Base-by-base conservation (phyloP, 140 eudicot genomes). In the Stevia rebaudiana region DNA sequence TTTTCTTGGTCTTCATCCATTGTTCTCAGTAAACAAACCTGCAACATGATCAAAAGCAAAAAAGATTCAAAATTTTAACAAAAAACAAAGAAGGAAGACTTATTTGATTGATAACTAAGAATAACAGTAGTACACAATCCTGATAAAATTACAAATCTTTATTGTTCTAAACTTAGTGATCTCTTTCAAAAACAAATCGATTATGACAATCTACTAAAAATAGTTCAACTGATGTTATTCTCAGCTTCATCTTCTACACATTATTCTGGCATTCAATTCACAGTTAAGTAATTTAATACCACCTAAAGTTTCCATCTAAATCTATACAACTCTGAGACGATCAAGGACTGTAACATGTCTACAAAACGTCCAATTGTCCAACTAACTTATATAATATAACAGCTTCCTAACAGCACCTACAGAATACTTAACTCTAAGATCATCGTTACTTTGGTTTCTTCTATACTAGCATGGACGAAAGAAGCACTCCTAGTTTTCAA, bases 1-100 rank as follows among this genome's bases (percentile, higher is more conserved):
- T 83, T 86, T 47, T 86, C 95, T 66, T 90, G 97, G 69, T 79
- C 70, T 8, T 86, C 97, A 13, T 90, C 94, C 97, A 86, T 90
- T n/a, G n/a, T n/a, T n/a, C n/a, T n/a, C n/a, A 40, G 40, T 21
- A 30, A 21, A 57, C 6, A n/a, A 47, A 35, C 69, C 79, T 74
- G 48, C 39, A 58, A 66, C 24, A n/a, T n/a, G n/a, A 67, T 23
- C 46, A 50, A 36, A 31, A 61, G 36, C 33, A n/a, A n/a, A n/a
- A n/a, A n/a, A n/a, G n/a, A n/a, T n/a, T n/a, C n/a, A n/a, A 24
- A 47, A 24, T 8, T 18, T 43, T 3, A 36, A 3, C 43, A 63
- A 42, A 10, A 13, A 42, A 41, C 50, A 42, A 13, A 24, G 11
- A 19, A 18, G 25, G n/a, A n/a, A n/a, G n/a, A n/a, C n/a, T n/a